Base-by-base conservation (phyloP, 2,329 filamentous ascomycete genomes). In the Talaromyces sp. region DNA sequence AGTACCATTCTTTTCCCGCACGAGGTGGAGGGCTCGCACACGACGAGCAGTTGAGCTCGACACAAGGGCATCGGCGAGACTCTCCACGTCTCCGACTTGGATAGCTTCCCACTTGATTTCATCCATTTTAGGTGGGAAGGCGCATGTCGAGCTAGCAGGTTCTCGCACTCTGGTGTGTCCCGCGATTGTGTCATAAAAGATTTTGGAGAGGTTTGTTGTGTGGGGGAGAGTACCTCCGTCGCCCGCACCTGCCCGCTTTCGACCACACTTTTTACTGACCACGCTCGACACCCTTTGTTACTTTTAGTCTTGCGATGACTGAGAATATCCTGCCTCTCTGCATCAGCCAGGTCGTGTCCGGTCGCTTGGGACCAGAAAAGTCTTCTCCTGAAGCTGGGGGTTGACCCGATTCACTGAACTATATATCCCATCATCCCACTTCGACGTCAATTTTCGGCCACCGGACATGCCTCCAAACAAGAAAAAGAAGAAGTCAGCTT, bases 401-500 rank as follows among this genome's bases (percentile, higher is more conserved):
- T 26, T 52, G 49, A 52, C 11, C 8, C 21, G 14, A 14, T 51
- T 49, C 43, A 7, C 41, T 11, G 1, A 4, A 52, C 14, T 52
- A 29, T 29, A 52, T 52, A 52, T 52, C n/a, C 21, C 19, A 52
- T 19, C 27, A 27, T 51, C 21, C 24, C 11, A 29, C 24, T 10
- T 2, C 19, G 17, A 24, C 43, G 19, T 46, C 43, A 46, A 24
- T 13, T 24, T 46, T 21, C 5, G 14, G 26, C 24, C 27, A 31
- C 11, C 26, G 29, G 56, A 60, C 27, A 93, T 93, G 90, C 88
- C 89, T 43, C 72, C 77, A 14, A 80, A 81, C 64, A 89, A 91
- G 77, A 96, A 96, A 79, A 96, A 97, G 80, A 96, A 91, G 82
- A 98, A 97, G 84, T 83, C 89, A 59, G 85, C 86, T 27, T 85